These are phyloP conservation scores for Apiotrichum laibachii DNA, from an alignment of 1,284 basidiomycete genomes.

Conservation along the genomic window DNA sequence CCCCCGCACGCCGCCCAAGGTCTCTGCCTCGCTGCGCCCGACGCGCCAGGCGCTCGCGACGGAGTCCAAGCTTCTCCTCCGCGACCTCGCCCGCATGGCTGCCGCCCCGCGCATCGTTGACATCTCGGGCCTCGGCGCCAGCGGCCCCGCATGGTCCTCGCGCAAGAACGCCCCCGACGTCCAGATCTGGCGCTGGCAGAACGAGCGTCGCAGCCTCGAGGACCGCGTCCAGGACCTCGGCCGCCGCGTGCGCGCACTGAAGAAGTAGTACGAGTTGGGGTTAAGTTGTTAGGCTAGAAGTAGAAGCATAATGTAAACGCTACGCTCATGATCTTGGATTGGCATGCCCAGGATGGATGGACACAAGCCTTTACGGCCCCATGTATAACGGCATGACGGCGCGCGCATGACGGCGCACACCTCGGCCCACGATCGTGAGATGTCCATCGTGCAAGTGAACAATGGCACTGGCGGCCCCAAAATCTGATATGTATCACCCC, in stretches of 20 bases:
- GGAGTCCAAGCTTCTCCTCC: slow-evolving; percentile 75
- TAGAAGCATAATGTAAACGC: too few relatives aligned
- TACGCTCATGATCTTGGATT: too few relatives aligned
- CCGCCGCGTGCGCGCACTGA: slow-evolving; percentile 22
- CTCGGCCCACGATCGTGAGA: too few relatives aligned
- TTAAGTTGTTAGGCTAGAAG: background rate
- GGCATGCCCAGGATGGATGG: too few relatives aligned
- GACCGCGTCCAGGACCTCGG: slow-evolving; percentile 64
- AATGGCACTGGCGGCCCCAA: too few relatives aligned
- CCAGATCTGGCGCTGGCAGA: slow-evolving; percentile 71
- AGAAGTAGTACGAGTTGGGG: background rate
- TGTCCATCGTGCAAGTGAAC: too few relatives aligned
- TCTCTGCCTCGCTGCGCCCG: slow-evolving; percentile 50
- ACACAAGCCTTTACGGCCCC: too few relatives aligned
- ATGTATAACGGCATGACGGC: too few relatives aligned
- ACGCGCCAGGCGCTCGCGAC: slow-evolving; percentile 67
- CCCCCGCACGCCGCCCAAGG: slow-evolving; percentile 19
- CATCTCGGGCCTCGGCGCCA: slow-evolving; percentile 56
- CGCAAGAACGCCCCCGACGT: slow-evolving; percentile 72
- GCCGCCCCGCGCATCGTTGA: slow-evolving; percentile 77
- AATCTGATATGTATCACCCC: too few relatives aligned
- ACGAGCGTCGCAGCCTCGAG: slow-evolving; percentile 67
- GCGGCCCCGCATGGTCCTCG: slow-evolving; percentile 62
- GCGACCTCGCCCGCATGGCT: slow-evolving; percentile 76
- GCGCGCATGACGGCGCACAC: too few relatives aligned